phyloP scores from a whole-genome alignment of 306 rosid genomes.

The Fragaria iinumae region DNA sequence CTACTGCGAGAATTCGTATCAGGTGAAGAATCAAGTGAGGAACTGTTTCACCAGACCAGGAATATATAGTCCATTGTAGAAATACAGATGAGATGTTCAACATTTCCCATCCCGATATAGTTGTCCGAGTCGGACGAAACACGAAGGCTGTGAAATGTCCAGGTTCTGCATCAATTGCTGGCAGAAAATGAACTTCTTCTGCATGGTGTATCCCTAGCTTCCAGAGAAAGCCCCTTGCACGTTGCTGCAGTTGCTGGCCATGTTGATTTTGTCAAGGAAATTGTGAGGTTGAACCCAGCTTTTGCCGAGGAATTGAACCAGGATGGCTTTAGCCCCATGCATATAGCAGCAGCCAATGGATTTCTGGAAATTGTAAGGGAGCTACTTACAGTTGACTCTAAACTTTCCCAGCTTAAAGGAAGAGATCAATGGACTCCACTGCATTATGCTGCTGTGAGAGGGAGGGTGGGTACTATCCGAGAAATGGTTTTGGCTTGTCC shows the following conservation, averaged over 20 bases:
- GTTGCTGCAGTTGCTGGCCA: conserved; percentile 20
- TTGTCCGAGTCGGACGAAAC: not conserved
- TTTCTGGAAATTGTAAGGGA: conserved; percentile 24
- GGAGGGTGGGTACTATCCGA: conserved; percentile 16
- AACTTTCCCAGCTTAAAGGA: conserved; percentile 16
- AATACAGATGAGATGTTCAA: not conserved
- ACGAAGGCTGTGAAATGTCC: conserved; percentile 20
- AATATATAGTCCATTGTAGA: not conserved
- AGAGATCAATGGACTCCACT: conserved; percentile 28
- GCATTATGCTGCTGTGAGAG: conserved; percentile 31
- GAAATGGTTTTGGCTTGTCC: conserved; percentile 31
- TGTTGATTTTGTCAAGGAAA: conserved; percentile 11
- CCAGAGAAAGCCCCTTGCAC: conserved; percentile 10
- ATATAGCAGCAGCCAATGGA: conserved; percentile 31
- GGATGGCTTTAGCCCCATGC: conserved; percentile 26
- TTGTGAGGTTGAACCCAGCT: conserved; percentile 13
- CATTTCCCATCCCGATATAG: not conserved
- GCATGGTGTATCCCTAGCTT: not conserved
- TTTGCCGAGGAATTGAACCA: conserved; percentile 15
- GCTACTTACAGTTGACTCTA: conserved; percentile 1
- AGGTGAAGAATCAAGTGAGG: not conserved
- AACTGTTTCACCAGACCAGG: not conserved
- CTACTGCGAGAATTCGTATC: not conserved
- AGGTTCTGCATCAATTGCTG: conserved; percentile 9
- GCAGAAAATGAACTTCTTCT: conserved; percentile 5